Evolutionary conservation across 2,329 filamentous ascomycete genomes (phyloP).

Genomic region (Lachnellula arida): DNA sequence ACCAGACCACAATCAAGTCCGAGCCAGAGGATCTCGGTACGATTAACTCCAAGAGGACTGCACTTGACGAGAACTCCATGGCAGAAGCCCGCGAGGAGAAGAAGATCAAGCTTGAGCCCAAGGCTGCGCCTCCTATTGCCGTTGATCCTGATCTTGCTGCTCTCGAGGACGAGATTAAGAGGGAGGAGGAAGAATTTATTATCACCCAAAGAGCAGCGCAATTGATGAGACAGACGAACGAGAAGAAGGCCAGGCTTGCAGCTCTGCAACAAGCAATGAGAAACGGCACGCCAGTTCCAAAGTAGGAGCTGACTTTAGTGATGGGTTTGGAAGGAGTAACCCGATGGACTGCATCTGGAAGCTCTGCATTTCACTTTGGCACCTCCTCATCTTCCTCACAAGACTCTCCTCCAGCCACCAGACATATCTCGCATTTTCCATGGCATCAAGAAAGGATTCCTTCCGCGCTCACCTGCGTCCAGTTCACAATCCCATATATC

Average conservation of each 20-base stretch:
- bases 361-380: background rate
- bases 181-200: background rate
- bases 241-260: slow-evolving; percentile 7
- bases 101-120: slow-evolving; percentile 3
- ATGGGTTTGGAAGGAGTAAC: background rate
- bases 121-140: too few relatives aligned
- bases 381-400: background rate
- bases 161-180: slow-evolving; percentile 6
- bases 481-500: too few relatives aligned
- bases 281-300: background rate
- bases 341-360: background rate
- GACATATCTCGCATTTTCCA: background rate
- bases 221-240: too few relatives aligned
- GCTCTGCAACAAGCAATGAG: slow-evolving; percentile 1
- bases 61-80: too few relatives aligned
- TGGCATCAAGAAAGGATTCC: background rate
- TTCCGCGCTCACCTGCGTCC: background rate
- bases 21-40: too few relatives aligned
- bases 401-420: background rate
- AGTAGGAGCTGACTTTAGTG: background rate
- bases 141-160: slow-evolving; percentile 2
- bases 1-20: background rate
- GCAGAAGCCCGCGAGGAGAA: too few relatives aligned
- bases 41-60: too few relatives aligned
- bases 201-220: too few relatives aligned